These are phyloP conservation scores for Alternaria triticimaculans DNA, from an alignment of 2,329 filamentous ascomycete species.

Conservation along the genomic window DNA sequence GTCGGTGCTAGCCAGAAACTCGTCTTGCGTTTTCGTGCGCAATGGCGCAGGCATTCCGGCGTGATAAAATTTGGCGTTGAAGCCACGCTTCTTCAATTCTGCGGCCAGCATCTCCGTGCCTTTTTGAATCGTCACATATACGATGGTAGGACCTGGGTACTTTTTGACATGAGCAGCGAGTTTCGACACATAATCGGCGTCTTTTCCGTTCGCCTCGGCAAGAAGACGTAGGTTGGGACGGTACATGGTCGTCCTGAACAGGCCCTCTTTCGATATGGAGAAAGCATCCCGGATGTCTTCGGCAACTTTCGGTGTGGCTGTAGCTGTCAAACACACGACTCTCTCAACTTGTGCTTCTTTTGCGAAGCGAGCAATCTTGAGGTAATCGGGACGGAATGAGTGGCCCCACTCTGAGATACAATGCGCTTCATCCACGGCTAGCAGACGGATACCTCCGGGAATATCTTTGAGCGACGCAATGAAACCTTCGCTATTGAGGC, in stretches of 20 bases:
- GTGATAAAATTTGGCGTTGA: conserved; percentile 83
- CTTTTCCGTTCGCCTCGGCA: conserved; percentile 67
- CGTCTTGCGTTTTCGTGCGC: conserved; percentile 72
- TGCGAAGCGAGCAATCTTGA: conserved; percentile 74
- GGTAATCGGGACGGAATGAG: conserved; percentile 92
- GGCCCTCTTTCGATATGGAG: conserved; percentile 72
- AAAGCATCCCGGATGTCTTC: conserved; percentile 85
- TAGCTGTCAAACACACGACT: conserved; percentile 79
- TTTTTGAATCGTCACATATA: conserved; percentile 67
- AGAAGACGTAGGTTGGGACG: conserved; percentile 64
- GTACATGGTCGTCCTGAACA: conserved; percentile 67
- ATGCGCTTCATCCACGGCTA: conserved; percentile 96
- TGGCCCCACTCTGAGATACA: conserved; percentile 98
- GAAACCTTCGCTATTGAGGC: conserved; percentile 80
- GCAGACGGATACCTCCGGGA: conserved; percentile 72
- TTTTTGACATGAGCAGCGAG: conserved; percentile 59
- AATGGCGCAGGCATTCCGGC: conserved; percentile 72
- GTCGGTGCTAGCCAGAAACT: conserved; percentile 78
- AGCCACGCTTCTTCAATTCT: conserved; percentile 67
- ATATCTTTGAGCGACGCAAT: conserved; percentile 69
- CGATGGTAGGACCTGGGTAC: conserved; percentile 63
- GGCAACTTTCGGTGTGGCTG: conserved; percentile 79
- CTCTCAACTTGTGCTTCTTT: conserved; percentile 85
- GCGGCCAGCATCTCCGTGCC: conserved; percentile 68
- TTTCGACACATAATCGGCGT: conserved; percentile 76